These are phyloP conservation scores for Huntiella savannae DNA, from an alignment of 2,329 filamentous ascomycete species.

Conservation along the genomic window DNA sequence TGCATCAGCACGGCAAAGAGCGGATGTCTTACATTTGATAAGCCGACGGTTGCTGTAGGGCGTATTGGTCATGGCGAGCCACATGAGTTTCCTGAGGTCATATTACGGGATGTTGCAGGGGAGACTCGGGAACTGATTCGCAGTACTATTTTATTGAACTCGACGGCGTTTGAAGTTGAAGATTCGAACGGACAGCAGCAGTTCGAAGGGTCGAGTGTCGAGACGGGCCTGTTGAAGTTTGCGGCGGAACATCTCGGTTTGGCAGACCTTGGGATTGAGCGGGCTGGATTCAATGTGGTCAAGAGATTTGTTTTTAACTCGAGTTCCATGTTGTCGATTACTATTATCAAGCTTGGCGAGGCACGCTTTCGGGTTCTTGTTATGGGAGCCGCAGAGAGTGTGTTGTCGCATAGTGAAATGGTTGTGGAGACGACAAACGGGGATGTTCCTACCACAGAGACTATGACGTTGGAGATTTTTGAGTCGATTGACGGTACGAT, in stretches of 20 bases:
- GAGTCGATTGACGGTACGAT: constrained; percentile 19
- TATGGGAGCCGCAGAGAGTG: constrained; percentile 39
- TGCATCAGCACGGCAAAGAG: constrained; percentile 49
- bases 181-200: constrained; percentile 17
- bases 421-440: constrained; percentile 23
- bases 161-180: constrained; percentile 34
- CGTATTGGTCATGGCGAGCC: constrained; percentile 26
- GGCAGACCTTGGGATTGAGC: constrained; percentile 25
- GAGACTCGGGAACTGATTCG: constrained; percentile 22
- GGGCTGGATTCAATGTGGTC: constrained; percentile 25
- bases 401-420: constrained; percentile 26
- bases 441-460: constrained; percentile 10
- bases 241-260: constrained; percentile 30
- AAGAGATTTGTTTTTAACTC: constrained; percentile 36
- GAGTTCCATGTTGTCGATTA: constrained; percentile 36
- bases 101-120: constrained; percentile 16
- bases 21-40: constrained; percentile 44
- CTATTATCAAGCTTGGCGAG: constrained; percentile 27
- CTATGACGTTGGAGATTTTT: constrained; percentile 18
- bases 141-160: constrained; percentile 26
- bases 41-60: constrained; percentile 41
- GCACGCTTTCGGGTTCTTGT: constrained; percentile 31
- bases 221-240: constrained; percentile 33
- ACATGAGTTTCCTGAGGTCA: constrained; percentile 20
- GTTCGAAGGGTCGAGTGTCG: constrained; percentile 36